Evolutionary conservation across 805 yeast genomes (phyloP).

Genomic region (Candida oleophila): DNA sequence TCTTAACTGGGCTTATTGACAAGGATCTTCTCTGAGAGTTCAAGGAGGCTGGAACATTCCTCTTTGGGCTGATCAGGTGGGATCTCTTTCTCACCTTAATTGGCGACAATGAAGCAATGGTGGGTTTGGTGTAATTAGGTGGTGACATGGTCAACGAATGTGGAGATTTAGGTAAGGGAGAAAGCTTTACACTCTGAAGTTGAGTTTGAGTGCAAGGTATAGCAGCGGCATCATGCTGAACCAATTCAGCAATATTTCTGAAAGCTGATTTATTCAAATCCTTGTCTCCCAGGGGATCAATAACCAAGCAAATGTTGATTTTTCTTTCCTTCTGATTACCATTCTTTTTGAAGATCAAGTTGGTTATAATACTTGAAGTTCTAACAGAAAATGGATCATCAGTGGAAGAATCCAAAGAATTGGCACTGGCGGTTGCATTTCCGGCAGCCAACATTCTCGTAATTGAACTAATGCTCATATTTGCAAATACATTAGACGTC

Average conservation of each 20-base stretch:
- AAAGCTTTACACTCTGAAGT: not conserved
- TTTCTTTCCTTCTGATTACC: conserved; percentile 6
- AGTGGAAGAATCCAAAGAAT: not conserved
- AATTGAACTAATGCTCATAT: conserved; percentile 25
- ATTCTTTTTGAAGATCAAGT: conserved; percentile 21
- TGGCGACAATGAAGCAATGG: conserved; percentile 20
- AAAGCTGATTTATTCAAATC: conserved; percentile 25
- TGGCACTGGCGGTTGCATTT: not conserved
- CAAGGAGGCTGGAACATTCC: not conserved
- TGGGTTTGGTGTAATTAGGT: conserved; percentile 35
- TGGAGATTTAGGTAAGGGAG: conserved; percentile 2
- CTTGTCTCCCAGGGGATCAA: conserved; percentile 25
- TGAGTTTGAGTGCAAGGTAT: not conserved
- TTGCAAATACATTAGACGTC: conserved; percentile 23
- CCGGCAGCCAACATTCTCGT: conserved; percentile 19
- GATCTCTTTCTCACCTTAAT: not conserved
- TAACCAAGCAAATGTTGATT: conserved; percentile 23
- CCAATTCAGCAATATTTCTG: conserved; percentile 21
- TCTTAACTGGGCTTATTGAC: not conserved
- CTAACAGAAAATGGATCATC: not conserved
- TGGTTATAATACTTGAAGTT: conserved; percentile 26
- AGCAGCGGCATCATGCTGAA: conserved; percentile 8
- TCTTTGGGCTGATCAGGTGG: not conserved
- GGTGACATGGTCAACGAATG: not conserved
- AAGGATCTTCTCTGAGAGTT: not conserved